A percentile compares a stretch with the other conserved stretches of the same genome.
These are phyloP conservation scores for Boletales sp. DNA, from an alignment of 768 basidiomycete species.

Conservation along the genomic window DNA sequence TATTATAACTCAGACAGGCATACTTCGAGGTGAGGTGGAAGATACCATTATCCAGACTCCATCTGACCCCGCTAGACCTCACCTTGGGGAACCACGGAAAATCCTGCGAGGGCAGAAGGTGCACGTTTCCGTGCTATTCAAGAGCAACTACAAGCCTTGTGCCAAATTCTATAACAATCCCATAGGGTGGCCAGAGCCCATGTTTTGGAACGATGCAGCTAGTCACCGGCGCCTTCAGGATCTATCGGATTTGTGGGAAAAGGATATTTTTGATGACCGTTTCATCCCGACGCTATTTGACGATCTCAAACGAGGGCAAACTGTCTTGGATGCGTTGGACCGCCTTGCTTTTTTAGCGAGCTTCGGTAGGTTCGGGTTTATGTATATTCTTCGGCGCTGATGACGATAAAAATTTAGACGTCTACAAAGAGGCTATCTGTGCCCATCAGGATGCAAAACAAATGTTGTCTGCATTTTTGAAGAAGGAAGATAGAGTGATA, in stretches of 20 bases:
- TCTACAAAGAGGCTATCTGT: conserved; percentile 9
- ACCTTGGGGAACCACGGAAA: conserved; percentile 21
- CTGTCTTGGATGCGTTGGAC: conserved; percentile 22
- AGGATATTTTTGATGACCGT: conserved; percentile 24
- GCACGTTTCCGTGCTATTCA: conserved; percentile 31
- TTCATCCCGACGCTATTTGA: conserved; percentile 17
- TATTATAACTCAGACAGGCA: conserved; percentile 26
- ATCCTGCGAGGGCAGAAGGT: conserved; percentile 30
- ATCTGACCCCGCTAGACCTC: conserved; percentile 15
- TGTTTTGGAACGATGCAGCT: conserved; percentile 29
- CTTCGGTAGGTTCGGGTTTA: conserved; percentile 17
- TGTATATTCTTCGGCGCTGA: background rate
- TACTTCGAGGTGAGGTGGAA: conserved; percentile 15
- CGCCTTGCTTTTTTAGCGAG: conserved; percentile 28
- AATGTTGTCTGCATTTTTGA: conserved; percentile 13
- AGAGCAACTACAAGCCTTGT: conserved; percentile 25
- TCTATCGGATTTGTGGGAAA: conserved; percentile 25
- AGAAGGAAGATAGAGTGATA: conserved; percentile 13
- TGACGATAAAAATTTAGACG: conserved; percentile 7
- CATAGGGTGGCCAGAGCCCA: conserved; percentile 24
- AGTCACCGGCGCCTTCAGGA: conserved; percentile 18
- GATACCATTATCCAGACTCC: too few relatives aligned
- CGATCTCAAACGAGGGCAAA: conserved; percentile 13
- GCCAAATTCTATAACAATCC: conserved; percentile 21
- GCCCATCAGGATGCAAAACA: background rate